Conservation (phyloP, 2,329 filamentous ascomycete genomes). For the Trichoderma semiorbis region DNA sequence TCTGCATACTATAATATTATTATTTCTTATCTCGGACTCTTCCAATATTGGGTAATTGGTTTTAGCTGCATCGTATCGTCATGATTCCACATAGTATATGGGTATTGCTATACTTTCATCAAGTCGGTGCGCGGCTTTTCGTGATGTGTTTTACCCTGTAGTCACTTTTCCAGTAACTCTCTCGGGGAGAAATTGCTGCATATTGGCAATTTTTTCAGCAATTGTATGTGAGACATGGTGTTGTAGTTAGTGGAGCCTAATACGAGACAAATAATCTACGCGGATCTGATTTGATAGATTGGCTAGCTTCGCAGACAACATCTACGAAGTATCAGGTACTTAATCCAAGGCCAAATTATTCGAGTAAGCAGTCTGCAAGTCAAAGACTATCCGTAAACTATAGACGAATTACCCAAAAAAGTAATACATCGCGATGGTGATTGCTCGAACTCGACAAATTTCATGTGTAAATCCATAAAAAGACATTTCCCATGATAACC, state of each 20-base stretch:
- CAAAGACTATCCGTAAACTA: not conserved
- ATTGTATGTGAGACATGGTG: not conserved
- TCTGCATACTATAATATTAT: not conserved
- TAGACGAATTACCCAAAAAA: not conserved
- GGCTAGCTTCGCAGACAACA: not conserved
- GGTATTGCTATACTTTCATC: not conserved
- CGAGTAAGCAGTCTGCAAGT: not conserved
- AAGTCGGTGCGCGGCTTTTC: not conserved
- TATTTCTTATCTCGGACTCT: not conserved
- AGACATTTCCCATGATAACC: not conserved
- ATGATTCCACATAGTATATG: not conserved
- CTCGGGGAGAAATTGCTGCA: not conserved
- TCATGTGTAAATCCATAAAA: not conserved
- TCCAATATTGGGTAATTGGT: not conserved
- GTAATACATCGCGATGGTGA: not conserved
- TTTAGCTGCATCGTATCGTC: not conserved
- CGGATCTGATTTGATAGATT: not conserved
- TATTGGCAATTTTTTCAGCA: not conserved
- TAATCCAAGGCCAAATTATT: not conserved
- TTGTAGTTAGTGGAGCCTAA: not conserved
- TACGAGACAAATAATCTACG: not conserved
- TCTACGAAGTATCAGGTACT: not conserved
- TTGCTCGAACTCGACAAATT: not conserved
- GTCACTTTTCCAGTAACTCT: not conserved
- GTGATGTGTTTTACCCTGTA: not conserved